Base-by-base conservation (phyloP, 139 green algal genomes). In the Chlorella sp. region DNA sequence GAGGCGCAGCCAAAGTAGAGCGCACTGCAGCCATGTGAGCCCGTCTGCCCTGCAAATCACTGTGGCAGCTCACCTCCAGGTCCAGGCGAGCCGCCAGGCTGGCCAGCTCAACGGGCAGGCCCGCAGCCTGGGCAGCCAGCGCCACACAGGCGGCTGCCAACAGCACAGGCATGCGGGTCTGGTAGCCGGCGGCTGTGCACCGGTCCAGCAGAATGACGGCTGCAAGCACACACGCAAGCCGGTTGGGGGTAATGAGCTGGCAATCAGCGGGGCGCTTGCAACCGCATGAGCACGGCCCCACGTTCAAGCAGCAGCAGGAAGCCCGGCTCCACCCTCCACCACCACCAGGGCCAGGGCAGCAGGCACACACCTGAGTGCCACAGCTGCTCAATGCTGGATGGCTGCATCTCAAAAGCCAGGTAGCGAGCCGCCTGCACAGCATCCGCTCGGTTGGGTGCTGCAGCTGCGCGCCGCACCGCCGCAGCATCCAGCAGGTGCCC, bases 191-290 rank as follows among this genome's bases (percentile, higher is more conserved):
- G 6, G 80, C 64, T 5, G 57, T 39, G 28, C 56, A 65, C 13
- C 55, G 38, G 74, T 89, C 81, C 72, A 87, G 68, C 38, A 85
- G 67, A 56, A 78, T 70, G 11, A 67, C 55, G 20, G 57, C 82
- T 36, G 71, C 51, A 41, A 41, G 26, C n/a, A n/a, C n/a, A n/a
- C n/a, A n/a, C n/a, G n/a, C n/a, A n/a, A n/a, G n/a, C n/a, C n/a
- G n/a, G n/a, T n/a, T n/a, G n/a, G n/a, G n/a, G n/a, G n/a, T n/a
- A n/a, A n/a, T n/a, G n/a, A n/a, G n/a, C 15, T 51, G 20, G 30
- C 15, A 60, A 25, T n/a, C 1, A 28, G 18, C 9, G 20, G 36
- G 7, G 2, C 15, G 69, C 36, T 51, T 51, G 44, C 44, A 51
- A 51, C 9, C n/a, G n/a, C n/a, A n/a, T n/a, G n/a, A n/a, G n/a